Evolutionary conservation across 1,139 yeast species (phyloP).

Genomic region (Arxiozyma telluris): DNA sequence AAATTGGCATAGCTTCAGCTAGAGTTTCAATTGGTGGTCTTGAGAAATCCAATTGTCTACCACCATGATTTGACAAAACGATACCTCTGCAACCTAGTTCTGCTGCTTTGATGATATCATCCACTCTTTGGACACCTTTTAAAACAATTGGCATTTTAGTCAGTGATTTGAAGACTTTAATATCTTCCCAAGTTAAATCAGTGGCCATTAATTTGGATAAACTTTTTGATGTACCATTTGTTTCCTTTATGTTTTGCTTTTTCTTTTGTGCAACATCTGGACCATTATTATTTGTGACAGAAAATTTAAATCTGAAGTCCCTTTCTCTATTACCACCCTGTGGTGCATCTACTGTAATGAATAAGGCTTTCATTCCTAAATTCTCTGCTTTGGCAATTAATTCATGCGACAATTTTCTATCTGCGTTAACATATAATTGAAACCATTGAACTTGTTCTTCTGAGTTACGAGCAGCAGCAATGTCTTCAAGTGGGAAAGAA

Average conservation of each 20-base stretch:
- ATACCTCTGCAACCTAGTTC: slow-evolving; percentile 67
- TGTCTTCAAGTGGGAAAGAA: slow-evolving; percentile 65
- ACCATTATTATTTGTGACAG: slow-evolving; percentile 29
- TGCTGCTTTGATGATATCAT: slow-evolving; percentile 57
- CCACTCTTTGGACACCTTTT: slow-evolving; percentile 66
- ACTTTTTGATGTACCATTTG: slow-evolving; percentile 81
- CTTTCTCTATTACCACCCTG: slow-evolving; percentile 88
- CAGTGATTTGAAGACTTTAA: slow-evolving; percentile 35
- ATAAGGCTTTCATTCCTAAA: slow-evolving; percentile 69
- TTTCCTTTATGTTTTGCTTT: slow-evolving; percentile 13
- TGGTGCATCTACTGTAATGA: slow-evolving; percentile 91
- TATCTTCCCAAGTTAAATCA: slow-evolving; percentile 45
- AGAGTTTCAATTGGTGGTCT: slow-evolving; percentile 61
- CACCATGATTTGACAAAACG: slow-evolving; percentile 68
- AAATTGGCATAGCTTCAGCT: slow-evolving; percentile 52
- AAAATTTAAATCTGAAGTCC: slow-evolving; percentile 48
- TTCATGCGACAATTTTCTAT: slow-evolving; percentile 49
- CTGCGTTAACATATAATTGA: slow-evolving; percentile 77
- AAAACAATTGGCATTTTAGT: slow-evolving; percentile 43
- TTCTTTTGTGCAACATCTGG: slow-evolving; percentile 25
- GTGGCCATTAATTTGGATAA: slow-evolving; percentile 80
- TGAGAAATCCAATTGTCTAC: slow-evolving; percentile 61
- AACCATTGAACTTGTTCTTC: slow-evolving; percentile 63
- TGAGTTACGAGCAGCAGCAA: slow-evolving; percentile 42
- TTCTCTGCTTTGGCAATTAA: slow-evolving; percentile 64